Evolutionary conservation across 139 green algal genomes (phyloP).

Genomic region (Tetradesmus obliquus): DNA sequence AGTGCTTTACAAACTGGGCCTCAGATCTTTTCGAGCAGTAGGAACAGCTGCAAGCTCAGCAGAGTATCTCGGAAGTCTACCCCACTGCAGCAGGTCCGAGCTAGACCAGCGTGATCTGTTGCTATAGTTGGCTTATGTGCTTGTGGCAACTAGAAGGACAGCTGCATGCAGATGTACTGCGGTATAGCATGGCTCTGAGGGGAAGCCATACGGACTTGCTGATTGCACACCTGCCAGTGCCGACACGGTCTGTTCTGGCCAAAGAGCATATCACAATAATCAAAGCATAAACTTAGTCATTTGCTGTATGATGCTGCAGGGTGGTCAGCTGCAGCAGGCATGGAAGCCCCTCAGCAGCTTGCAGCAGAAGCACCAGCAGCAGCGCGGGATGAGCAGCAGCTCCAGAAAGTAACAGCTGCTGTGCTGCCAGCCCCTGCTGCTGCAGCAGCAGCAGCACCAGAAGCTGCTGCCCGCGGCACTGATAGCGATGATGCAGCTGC

Average conservation of each 20-base stretch:
- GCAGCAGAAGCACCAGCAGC: background rate
- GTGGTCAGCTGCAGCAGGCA: background rate
- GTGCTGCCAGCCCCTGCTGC: background rate
- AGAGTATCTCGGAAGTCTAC: background rate
- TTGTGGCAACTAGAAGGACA: background rate
- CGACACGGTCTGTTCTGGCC: too few relatives aligned
- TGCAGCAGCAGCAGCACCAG: background rate
- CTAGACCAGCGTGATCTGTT: background rate
- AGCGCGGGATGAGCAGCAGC: background rate
- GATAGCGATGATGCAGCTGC: background rate
- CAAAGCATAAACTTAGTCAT: background rate
- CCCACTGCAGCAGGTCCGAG: background rate
- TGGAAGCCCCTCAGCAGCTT: background rate
- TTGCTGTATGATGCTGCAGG: background rate
- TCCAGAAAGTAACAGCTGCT: background rate
- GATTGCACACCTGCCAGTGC: too few relatives aligned
- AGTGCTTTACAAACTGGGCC: background rate
- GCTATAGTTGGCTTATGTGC: background rate
- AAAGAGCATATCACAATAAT: too few relatives aligned
- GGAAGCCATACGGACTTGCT: too few relatives aligned
- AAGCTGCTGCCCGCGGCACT: background rate
- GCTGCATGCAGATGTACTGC: background rate
- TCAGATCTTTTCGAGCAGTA: background rate
- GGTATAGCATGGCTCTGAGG: background rate
- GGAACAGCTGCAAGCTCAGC: background rate